Conservation (phyloP, 2,329 filamentous ascomycete species). For the Microdochium paspali region DNA sequence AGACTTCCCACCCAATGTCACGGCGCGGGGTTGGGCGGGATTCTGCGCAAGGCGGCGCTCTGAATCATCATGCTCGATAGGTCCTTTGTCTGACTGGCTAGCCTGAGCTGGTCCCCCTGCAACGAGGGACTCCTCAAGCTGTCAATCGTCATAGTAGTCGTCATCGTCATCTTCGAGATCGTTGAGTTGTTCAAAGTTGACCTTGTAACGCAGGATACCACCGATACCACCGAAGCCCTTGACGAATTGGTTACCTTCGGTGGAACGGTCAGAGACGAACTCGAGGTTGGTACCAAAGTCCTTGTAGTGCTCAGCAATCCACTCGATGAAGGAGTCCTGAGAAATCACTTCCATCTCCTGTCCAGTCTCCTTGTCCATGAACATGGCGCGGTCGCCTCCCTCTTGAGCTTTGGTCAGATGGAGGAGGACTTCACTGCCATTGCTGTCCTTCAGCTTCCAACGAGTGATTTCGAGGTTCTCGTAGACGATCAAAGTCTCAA, state of each 20-base stretch:
- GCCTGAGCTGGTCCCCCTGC: conserved; percentile 77
- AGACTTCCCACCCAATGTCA: conserved; percentile 4
- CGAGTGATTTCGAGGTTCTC: conserved; percentile 94
- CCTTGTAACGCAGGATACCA: conserved; percentile 95
- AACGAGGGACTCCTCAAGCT: conserved; percentile 60
- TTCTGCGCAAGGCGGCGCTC: conserved; percentile 29
- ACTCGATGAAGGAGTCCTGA: conserved; percentile 92
- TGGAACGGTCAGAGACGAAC: conserved; percentile 95
- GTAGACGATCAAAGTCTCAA: conserved; percentile 90
- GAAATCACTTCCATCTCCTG: conserved; percentile 94
- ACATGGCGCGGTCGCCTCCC: conserved; percentile 62
- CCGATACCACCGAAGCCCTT: conserved; percentile 99
- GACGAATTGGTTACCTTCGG: conserved; percentile 98
- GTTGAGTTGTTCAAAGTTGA: conserved; percentile 98
- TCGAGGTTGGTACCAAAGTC: conserved; percentile 93
- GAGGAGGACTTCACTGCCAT: conserved; percentile 62
- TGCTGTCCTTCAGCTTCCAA: conserved; percentile 77
- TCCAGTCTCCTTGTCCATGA: conserved; percentile 91
- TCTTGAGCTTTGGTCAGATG: conserved; percentile 88
- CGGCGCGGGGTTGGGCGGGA: conserved; percentile 21
- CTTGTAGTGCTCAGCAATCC: conserved; percentile 97
- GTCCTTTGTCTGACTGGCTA: conserved; percentile 28
- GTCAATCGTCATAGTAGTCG: conserved; percentile 70
- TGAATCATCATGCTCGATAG: conserved; percentile 26
- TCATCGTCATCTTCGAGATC: conserved; percentile 88